Percentiles rank a stretch among this genome's conserved stretches.
Evolutionary conservation across 2,329 filamentous ascomycete species (phyloP).

Genomic region (Aspergillus sp.): DNA sequence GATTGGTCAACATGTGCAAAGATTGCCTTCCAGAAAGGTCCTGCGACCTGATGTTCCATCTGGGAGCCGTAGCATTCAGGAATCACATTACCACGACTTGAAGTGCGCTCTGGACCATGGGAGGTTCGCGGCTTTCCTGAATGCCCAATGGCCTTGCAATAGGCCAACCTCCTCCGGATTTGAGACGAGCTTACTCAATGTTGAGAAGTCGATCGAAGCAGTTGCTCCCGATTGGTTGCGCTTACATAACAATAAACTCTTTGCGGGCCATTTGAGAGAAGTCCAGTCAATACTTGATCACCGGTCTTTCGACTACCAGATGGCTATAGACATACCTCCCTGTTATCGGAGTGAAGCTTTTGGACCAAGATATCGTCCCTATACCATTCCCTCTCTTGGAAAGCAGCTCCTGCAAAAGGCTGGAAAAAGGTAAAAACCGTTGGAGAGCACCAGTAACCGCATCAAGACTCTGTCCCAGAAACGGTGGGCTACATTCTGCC

Average conservation of each 20-base stretch:
- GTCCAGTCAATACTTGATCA: conserved; percentile 45
- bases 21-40: conserved; percentile 13
- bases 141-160: conserved; percentile 48
- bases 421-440: background rate
- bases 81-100: conserved; percentile 29
- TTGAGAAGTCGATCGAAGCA: conserved; percentile 35
- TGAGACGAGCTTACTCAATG: conserved; percentile 34
- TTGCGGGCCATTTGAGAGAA: conserved; percentile 39
- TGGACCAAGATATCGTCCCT: background rate
- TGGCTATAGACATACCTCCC: background rate
- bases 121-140: conserved; percentile 42
- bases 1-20: conserved; percentile 41
- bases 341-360: background rate
- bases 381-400: background rate
- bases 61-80: conserved; percentile 47
- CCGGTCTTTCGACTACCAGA: conserved; percentile 18
- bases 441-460: background rate
- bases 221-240: conserved; percentile 51
- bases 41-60: conserved; percentile 45
- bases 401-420: conserved; percentile 11
- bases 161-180: conserved; percentile 34
- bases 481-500: too few relatives aligned
- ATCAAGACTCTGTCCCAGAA: too few relatives aligned
- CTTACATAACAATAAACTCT: conserved; percentile 52
- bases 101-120: conserved; percentile 36